Conservation (phyloP, 2,329 filamentous ascomycete species). For the Talaromyces islandicus region DNA sequence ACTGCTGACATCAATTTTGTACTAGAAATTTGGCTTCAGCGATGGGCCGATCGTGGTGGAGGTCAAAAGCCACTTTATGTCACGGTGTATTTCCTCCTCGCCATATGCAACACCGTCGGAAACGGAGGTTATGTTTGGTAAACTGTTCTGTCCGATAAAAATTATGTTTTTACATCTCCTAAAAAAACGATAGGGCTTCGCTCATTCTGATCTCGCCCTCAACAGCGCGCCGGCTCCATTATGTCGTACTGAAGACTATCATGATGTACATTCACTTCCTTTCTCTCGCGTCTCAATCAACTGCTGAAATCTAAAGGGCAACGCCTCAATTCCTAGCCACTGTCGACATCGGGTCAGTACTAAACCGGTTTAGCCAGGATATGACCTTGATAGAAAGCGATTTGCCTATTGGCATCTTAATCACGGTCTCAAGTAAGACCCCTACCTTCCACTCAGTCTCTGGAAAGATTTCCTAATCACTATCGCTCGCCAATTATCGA, state of each 20-base stretch:
- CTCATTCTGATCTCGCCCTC: slow-evolving; percentile 5
- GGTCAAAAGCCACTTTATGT: slow-evolving; percentile 27
- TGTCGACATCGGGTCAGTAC: slow-evolving; percentile 23
- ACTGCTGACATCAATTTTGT: background rate
- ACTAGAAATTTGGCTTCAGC: slow-evolving; percentile 35
- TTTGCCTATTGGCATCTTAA: slow-evolving; percentile 35
- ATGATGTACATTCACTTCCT: slow-evolving; percentile 47
- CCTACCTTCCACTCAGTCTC: background rate
- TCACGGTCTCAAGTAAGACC: slow-evolving; percentile 28
- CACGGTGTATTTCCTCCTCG: slow-evolving; percentile 33
- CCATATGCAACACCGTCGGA: slow-evolving; percentile 28
- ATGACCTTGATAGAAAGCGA: slow-evolving; percentile 39
- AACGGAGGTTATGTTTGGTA: slow-evolving; percentile 26
- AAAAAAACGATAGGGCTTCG: background rate
- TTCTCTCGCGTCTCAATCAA: slow-evolving; percentile 33
- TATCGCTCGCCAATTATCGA: background rate
- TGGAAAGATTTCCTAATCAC: background rate
- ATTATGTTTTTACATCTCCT: background rate
- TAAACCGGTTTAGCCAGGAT: slow-evolving; percentile 34
- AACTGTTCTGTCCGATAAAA: background rate
- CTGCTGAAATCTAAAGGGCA: slow-evolving; percentile 21
- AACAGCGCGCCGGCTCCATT: slow-evolving; percentile 6
- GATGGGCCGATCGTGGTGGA: slow-evolving; percentile 33
- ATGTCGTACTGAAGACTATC: slow-evolving; percentile 44
- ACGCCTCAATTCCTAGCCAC: slow-evolving; percentile 11